phyloP scores from a whole-genome alignment of 805 yeast genomes.

The Metschnikowia amazonensis region DNA sequence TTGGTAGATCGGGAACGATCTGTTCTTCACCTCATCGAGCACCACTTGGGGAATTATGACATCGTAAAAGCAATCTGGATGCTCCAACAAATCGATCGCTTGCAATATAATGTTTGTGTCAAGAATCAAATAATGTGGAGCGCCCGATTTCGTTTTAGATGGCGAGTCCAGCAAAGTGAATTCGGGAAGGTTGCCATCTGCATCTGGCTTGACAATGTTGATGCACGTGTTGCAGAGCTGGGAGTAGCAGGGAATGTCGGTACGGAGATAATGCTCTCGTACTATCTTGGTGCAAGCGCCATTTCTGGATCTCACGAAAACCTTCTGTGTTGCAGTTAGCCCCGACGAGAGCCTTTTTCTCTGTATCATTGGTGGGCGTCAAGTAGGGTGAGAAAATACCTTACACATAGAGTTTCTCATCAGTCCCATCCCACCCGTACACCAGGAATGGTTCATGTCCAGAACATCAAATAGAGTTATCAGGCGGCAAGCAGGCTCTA shows the following conservation, averaged over 20 bases:
- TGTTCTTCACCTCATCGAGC: constrained; percentile 85
- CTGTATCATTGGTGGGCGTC: constrained; percentile 14
- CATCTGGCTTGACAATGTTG: constrained; percentile 52
- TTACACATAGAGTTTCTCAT: not conserved
- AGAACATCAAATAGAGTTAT: not conserved
- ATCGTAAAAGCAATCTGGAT: constrained; percentile 70
- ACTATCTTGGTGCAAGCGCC: constrained; percentile 91
- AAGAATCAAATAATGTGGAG: constrained; percentile 75
- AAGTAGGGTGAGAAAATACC: constrained; percentile 1
- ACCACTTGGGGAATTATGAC: constrained; percentile 95
- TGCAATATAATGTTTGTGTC: constrained; percentile 87
- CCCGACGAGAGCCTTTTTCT: constrained; percentile 39
- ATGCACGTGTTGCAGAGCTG: constrained; percentile 62
- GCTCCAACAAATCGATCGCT: constrained; percentile 88
- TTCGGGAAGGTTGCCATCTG: constrained; percentile 61
- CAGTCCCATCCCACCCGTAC: constrained; percentile 5
- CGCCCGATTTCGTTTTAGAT: constrained; percentile 41
- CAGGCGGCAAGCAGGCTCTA: not conserved
- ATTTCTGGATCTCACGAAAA: constrained; percentile 83
- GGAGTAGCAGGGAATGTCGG: constrained; percentile 90
- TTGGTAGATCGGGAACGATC: constrained; percentile 83
- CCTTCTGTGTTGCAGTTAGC: constrained; percentile 73
- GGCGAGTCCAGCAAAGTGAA: constrained; percentile 69
- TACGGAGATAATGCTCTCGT: constrained; percentile 88
- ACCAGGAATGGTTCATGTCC: not conserved